Base-by-base conservation (phyloP, 179 eudicot species). In the Heliamphora pulchella region DNA sequence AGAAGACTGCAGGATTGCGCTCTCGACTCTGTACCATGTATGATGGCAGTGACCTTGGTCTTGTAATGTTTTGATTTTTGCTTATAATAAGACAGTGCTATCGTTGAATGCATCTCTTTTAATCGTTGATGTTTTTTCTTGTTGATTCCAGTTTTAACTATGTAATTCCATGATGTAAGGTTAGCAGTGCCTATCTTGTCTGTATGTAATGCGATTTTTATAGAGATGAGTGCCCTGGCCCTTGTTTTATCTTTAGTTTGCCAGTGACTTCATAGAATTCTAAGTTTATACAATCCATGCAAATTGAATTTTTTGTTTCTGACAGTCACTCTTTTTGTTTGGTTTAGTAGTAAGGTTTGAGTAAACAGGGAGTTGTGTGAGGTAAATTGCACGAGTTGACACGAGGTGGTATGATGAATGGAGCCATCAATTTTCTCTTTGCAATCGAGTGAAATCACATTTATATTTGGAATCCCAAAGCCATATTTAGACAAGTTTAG, bases 1-100 rank as follows among this genome's bases (percentile, higher is more conserved):
- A 87, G 92, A 94, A 73, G 99, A 96, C 83, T 96, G 99, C 90
- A 92, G 87, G 86, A 87, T 85, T 81, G 97, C 99, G 50, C 93
- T 96, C 53, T 94, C 99, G 50, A 94, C 98, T 66, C 87, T 96
- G 69, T 94, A 92, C 87, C 90, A 94, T 86, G 98, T 93, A 89
- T 75, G 91, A 14, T 43, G 53, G 41, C 68, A 43, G 2, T 59
- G 41, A 31, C 58, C 50, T 75, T 46, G 55, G 15, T 20, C 22
- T 47, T 53, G 43, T 11, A 41, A 47, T 10, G 0, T 82, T 74
- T 74, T 18, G 4, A 8, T 47, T 31, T 41, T 77, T 77, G 54
- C 15, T 64, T 41, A 2, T 62, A 20, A 4, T 59, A 18, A 15
- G 20, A 13, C 53, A 10, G 2, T 71, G 31, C 54, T 18, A 8